Evolutionary conservation across 192 early-diverging fungal species (phyloP), one percentile per base, ranked within the genome.

Genomic region (Gonapodya sp.): DNA sequence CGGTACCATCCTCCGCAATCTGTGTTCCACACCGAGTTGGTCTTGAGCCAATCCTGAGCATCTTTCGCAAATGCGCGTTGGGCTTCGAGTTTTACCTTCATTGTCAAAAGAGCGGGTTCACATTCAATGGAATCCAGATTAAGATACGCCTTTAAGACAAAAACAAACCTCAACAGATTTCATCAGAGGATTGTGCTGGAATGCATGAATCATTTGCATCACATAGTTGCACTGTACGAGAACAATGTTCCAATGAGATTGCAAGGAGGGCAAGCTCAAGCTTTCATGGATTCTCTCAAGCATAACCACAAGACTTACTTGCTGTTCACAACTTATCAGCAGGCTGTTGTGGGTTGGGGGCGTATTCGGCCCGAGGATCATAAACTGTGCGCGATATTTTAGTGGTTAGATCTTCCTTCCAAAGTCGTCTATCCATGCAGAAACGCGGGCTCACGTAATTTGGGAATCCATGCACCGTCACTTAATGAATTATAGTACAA

Each of bases 281-380:
- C n/a, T n/a, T n/a, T n/a, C n/a, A n/a, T n/a, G n/a, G n/a, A n/a
- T n/a, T n/a, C n/a, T n/a, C n/a, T n/a, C n/a, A n/a, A n/a, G n/a
- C n/a, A n/a, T n/a, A n/a, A n/a, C 8, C 24, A 64, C 8, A 24
- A 24, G 8, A 8, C 46, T 64, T 24, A 77, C 75, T 8, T 32
- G 30, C 75, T 77, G 75, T 34, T 77, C 75, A 34, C 18, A 32
- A 33, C 18, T 34, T 18, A 77, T 77, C 18, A 32, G 2, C 8
- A 77, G 75, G 75, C 75, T 77, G 75, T 77, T 77, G 75, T 77
- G 75, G 8, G 75, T 77, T 2, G 34, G 75, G 34, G 75, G 75
- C 2, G 34, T 77, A 33, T 77, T 77, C 31, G 75, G 75, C 34
- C 75, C 75, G 2, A 18, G 30, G 31, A 77, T 34, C 75, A 77